A percentile compares a stretch with the other conserved stretches of the same genome.
These are phyloP conservation scores for Austroboletus sp. DNA, from an alignment of 1,284 basidiomycete species.

Conservation along the genomic window DNA sequence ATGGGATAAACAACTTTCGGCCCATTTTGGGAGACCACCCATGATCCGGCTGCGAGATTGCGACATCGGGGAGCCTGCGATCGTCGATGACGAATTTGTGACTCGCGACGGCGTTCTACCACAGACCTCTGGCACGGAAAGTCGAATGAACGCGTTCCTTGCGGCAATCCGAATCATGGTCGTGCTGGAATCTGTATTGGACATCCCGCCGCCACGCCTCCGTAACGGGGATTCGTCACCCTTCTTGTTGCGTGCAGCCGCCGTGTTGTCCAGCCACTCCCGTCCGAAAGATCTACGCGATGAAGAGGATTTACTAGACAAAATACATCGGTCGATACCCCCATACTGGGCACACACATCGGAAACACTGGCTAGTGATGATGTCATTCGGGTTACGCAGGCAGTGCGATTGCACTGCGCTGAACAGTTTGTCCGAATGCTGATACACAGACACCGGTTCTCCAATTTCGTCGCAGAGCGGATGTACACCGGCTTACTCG, in stretches of 20 bases:
- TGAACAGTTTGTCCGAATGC: conserved; percentile 76
- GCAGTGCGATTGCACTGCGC: conserved; percentile 77
- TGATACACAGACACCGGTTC: conserved; percentile 71
- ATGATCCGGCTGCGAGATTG: conserved; percentile 80
- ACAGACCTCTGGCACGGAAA: conserved; percentile 64
- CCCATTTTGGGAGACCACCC: conserved; percentile 81
- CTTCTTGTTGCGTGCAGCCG: conserved; percentile 56
- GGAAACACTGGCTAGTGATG: conserved; percentile 76
- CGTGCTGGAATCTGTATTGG: conserved; percentile 73
- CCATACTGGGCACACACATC: conserved; percentile 72
- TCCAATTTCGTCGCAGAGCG: conserved; percentile 65
- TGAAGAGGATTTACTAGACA: conserved; percentile 74
- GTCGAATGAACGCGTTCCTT: conserved; percentile 75
- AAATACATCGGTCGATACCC: conserved; percentile 66
- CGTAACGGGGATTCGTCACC: conserved; percentile 47
- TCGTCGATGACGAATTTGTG: conserved; percentile 85
- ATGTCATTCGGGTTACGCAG: conserved; percentile 82
- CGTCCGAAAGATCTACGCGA: conserved; percentile 64
- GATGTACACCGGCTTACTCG: conserved; percentile 40
- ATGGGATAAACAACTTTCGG: conserved; percentile 84
- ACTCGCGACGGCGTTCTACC: conserved; percentile 62
- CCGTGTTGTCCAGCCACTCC: conserved; percentile 48
- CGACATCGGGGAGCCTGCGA: conserved; percentile 74
- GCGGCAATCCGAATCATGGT: conserved; percentile 69
- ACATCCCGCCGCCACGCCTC: conserved; percentile 61